Conservation (phyloP, 2,329 filamentous ascomycete species). For the Nannizzia gypsea region DNA sequence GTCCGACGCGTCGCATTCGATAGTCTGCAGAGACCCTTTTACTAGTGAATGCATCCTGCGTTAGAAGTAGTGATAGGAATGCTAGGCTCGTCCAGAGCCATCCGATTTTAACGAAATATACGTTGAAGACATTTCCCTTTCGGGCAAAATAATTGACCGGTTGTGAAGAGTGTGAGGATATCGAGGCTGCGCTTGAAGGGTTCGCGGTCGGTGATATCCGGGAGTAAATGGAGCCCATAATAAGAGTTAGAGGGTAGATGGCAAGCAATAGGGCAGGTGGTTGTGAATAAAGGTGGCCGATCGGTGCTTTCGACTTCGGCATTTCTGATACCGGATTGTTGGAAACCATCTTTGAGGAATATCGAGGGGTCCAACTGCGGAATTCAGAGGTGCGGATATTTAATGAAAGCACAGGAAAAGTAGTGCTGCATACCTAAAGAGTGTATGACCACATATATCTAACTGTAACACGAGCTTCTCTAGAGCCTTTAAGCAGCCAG, state of each 20-base stretch:
- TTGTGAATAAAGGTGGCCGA: constrained; percentile 2
- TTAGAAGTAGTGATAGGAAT: constrained; percentile 57
- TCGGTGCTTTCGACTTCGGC: not conserved
- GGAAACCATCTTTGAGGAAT: not conserved
- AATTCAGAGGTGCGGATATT: not conserved
- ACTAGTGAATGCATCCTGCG: constrained; percentile 48
- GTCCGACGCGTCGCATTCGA: constrained; percentile 38
- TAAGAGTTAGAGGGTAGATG: constrained; percentile 65
- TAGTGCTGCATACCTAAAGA: not conserved
- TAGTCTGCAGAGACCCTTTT: constrained; percentile 27
- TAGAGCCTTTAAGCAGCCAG: not conserved
- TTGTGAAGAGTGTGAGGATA: constrained; percentile 6
- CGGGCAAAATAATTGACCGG: constrained; percentile 68
- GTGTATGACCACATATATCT: not conserved
- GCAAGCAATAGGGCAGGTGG: constrained; percentile 54
- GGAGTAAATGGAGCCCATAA: constrained; percentile 72
- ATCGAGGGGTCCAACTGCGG: not conserved
- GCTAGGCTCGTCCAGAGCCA: constrained; percentile 82
- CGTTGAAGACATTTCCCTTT: constrained; percentile 86
- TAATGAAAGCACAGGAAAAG: not conserved
- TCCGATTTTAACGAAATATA: constrained; percentile 85
- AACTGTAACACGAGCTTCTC: not conserved
- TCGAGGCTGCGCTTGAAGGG: constrained; percentile 16
- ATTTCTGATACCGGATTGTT: not conserved
- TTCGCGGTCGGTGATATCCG: constrained; percentile 60